Percentiles rank a stretch among this genome's conserved stretches.
Evolutionary conservation across 139 green algal genomes (phyloP).

Genomic region (Ettlia oleoabundans): DNA sequence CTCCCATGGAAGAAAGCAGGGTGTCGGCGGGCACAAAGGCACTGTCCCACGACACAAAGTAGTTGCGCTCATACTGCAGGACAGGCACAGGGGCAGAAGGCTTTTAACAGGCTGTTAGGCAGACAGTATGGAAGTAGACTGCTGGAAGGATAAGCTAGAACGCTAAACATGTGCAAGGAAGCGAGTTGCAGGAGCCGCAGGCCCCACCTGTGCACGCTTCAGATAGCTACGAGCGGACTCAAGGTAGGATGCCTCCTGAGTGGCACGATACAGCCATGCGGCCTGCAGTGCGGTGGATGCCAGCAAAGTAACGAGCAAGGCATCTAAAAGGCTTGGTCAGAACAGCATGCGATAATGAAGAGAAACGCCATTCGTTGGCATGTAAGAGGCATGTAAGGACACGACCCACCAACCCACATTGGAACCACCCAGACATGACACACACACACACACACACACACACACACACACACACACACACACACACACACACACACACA

Average conservation of each 20-base stretch:
- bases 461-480: background rate
- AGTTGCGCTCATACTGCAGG: conserved; percentile 2
- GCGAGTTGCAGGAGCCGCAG: too few relatives aligned
- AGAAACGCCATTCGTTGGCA: background rate
- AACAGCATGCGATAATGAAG: background rate
- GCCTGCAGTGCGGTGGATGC: conserved; percentile 7
- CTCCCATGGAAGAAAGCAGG: conserved; percentile 26
- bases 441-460: background rate
- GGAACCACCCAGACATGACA: background rate
- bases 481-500: background rate
- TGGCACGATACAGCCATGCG: conserved; percentile 67
- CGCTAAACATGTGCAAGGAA: too few relatives aligned
- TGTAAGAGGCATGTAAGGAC: background rate
- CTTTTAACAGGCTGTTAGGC: too few relatives aligned
- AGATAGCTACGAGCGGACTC: conserved; percentile 10
- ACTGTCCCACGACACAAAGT: conserved; percentile 29
- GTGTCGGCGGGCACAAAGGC: background rate
- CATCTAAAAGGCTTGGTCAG: background rate
- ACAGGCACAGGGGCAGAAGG: background rate
- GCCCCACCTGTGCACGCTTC: conserved; percentile 9
- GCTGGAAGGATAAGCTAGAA: too few relatives aligned
- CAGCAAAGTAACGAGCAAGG: background rate
- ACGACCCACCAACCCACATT: background rate
- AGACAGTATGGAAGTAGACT: too few relatives aligned
- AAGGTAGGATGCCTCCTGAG: conserved; percentile 54